Percentiles rank a stretch among this genome's conserved stretches.
Evolutionary conservation across 768 basidiomycete species (phyloP).

Genomic region (Russula brevipes): DNA sequence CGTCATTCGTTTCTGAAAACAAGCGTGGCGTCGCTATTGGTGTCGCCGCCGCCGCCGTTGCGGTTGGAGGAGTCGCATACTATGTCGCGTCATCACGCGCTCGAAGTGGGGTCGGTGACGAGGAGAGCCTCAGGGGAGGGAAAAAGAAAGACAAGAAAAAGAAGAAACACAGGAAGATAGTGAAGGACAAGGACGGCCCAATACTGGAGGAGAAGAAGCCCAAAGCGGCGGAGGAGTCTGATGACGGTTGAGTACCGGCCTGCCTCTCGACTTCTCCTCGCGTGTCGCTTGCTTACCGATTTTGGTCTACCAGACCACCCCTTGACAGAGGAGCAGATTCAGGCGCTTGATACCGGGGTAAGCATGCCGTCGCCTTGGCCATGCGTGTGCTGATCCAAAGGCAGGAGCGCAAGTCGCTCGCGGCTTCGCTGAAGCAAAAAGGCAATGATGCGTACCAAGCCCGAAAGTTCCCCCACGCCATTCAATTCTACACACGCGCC

Average conservation of each 20-base stretch:
- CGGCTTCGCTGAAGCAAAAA: constrained; percentile 60
- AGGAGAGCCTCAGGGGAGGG: constrained; percentile 29
- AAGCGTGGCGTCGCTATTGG: constrained; percentile 70
- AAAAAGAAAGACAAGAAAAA: constrained; percentile 50
- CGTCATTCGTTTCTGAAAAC: constrained; percentile 69
- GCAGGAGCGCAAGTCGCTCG: constrained; percentile 61
- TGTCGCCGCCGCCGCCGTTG: constrained; percentile 64
- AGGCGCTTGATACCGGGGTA: constrained; percentile 55
- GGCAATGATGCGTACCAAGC: constrained; percentile 68
- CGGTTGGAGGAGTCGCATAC: constrained; percentile 71
- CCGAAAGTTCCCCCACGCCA: constrained; percentile 55
- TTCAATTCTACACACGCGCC: constrained; percentile 65
- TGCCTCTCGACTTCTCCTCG: neutral
- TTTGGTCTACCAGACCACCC: constrained; percentile 37
- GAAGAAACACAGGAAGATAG: constrained; percentile 43
- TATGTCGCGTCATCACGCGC: constrained; percentile 56
- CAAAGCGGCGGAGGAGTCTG: constrained; percentile 32
- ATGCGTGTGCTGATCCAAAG: neutral
- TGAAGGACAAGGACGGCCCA: constrained; percentile 61
- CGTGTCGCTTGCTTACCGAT: constrained; percentile 19
- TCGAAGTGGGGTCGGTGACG: constrained; percentile 27
- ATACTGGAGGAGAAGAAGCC: constrained; percentile 72
- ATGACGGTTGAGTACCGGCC: constrained; percentile 25
- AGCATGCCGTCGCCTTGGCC: neutral
- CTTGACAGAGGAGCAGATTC: constrained; percentile 52